Evolutionary conservation across 2,329 filamentous ascomycete genomes (phyloP), one percentile per base, ranked within the genome.

Genomic region (Chaetothyriales sp.): DNA sequence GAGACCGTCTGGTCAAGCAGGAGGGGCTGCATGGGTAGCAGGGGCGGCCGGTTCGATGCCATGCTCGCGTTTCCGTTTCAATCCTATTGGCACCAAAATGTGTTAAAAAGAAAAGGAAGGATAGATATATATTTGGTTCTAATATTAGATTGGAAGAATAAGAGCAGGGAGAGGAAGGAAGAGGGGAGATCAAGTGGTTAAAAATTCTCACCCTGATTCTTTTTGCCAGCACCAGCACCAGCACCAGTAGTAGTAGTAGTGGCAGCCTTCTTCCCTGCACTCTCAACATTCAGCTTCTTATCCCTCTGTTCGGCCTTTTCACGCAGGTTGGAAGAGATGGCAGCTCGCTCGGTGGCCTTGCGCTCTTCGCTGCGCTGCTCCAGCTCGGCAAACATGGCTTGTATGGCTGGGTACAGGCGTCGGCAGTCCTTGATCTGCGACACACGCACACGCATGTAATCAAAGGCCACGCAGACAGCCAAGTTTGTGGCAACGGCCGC

Each of bases 381-480:
- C 42, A 63, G 60, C 32, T 65, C 55, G n/a, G 68, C 66, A 53
- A 77, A 71, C 50, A 80, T 63, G 58, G 71, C 71, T 52, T 75
- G 70, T 49, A 81, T 58, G 8, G 76, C 76, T 0, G 75, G 76
- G 12, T 74, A 74, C 60, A 75, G 78, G 22, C 73, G 72, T 58
- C 80, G 74, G 53, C 80, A 66, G 55, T 76, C 63, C 19, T 72
- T 68, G 43, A 82, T 75, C 53, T 82, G 77, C 15, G 74, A 71
- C 12, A 82, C 70, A 57, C 73, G 74, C 54, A 82, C 68, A 2
- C 75, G 71, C 78, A 83, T 81, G 54, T 79, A 78, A 62, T 83
- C 79, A 58, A 81, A 81, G 0, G 78, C 77, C 10, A 79, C 70
- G 19, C 72, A 70, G 42, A 80, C 69, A 46, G 77, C 77, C 65